Evolutionary conservation across 2,329 filamentous ascomycete species (phyloP).

Genomic region (Neofusicoccum umdonicola): DNA sequence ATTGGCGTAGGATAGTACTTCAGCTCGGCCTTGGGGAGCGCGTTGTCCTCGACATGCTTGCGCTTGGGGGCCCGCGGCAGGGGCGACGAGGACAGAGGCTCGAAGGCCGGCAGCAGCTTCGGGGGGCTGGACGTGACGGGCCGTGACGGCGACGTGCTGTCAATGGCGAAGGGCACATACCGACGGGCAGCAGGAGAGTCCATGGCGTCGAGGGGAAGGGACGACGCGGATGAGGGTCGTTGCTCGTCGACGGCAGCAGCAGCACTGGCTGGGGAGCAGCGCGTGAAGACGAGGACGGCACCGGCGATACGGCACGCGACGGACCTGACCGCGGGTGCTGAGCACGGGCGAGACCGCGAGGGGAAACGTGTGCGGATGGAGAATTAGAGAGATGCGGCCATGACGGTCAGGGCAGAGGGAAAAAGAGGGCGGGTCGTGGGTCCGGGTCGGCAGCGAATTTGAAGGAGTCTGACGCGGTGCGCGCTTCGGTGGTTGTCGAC

Average conservation of each 20-base stretch:
- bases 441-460: slow-evolving; percentile 35
- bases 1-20: slow-evolving; percentile 87
- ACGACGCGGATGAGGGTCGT: slow-evolving; percentile 29
- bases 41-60: slow-evolving; percentile 53
- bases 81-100: slow-evolving; percentile 75
- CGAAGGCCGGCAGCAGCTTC: slow-evolving; percentile 73
- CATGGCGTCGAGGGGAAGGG: slow-evolving; percentile 27
- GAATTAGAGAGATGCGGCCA: slow-evolving; percentile 12
- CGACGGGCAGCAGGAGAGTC: slow-evolving; percentile 30
- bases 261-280: background rate
- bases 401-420: slow-evolving; percentile 19
- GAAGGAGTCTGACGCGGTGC: slow-evolving; percentile 23
- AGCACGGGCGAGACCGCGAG: slow-evolving; percentile 23
- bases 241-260: slow-evolving; percentile 25
- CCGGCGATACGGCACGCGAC: slow-evolving; percentile 12
- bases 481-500: slow-evolving; percentile 15
- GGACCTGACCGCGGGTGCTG: slow-evolving; percentile 25
- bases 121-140: slow-evolving; percentile 54
- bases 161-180: slow-evolving; percentile 28
- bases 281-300: background rate
- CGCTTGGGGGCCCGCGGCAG: slow-evolving; percentile 68
- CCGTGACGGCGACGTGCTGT: slow-evolving; percentile 26
- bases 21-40: slow-evolving; percentile 49
- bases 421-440: slow-evolving; percentile 27
- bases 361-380: slow-evolving; percentile 22